Conservation (phyloP, 805 yeast genomes). For the Tetrapisispora iriomotensis region DNA sequence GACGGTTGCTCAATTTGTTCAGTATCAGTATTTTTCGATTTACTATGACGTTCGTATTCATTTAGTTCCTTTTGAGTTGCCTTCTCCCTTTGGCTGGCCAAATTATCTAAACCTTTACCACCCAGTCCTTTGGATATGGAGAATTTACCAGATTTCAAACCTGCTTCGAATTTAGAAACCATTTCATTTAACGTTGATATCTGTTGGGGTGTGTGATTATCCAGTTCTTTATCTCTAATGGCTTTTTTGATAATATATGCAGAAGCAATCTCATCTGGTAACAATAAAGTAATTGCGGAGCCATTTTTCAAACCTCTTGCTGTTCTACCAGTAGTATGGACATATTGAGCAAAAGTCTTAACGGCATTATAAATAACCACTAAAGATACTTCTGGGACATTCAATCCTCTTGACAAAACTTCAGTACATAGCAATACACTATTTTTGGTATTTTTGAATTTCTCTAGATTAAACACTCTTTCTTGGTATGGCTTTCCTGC, state of each 20-base stretch:
- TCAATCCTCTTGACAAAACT: conserved; percentile 89
- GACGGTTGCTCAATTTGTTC: neutral
- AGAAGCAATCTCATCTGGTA: conserved; percentile 52
- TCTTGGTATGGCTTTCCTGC: conserved; percentile 89
- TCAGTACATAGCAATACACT: conserved; percentile 79
- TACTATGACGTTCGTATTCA: conserved; percentile 4
- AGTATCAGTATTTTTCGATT: neutral
- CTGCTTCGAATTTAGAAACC: conserved; percentile 46
- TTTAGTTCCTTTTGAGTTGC: conserved; percentile 15
- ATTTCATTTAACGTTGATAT: conserved; percentile 34
- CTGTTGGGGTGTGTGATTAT: conserved; percentile 32
- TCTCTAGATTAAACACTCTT: conserved; percentile 61
- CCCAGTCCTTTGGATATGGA: conserved; percentile 74
- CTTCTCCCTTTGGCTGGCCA: conserved; percentile 41
- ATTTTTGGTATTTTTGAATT: conserved; percentile 54
- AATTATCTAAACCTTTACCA: conserved; percentile 78
- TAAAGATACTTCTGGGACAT: conserved; percentile 73
- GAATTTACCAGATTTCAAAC: conserved; percentile 57
- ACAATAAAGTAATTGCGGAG: conserved; percentile 61
- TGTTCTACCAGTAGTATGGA: conserved; percentile 92
- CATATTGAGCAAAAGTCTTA: conserved; percentile 86
- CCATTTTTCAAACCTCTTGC: conserved; percentile 86
- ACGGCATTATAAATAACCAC: conserved; percentile 82
- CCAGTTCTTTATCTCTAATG: conserved; percentile 42
- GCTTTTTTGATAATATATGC: conserved; percentile 46